Evolutionary conservation across 169 alveolate species (phyloP), one percentile per base, ranked within the genome.

Genomic region (Ichthyophthirius multifiliis): DNA sequence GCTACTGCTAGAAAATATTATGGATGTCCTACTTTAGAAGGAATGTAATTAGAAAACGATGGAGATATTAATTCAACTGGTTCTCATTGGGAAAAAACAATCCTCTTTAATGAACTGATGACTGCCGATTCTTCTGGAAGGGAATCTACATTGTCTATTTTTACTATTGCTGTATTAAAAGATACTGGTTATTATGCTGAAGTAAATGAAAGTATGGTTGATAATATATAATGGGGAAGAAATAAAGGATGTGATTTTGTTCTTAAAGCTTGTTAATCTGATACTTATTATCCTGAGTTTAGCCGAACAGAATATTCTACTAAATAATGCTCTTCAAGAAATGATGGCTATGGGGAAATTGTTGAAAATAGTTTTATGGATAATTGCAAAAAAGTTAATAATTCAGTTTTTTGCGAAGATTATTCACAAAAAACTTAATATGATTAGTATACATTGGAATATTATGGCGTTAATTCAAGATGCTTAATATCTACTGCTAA

Each of bases 61-160:
- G 90, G 87, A 30, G 90, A 86, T 1, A 41, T 39, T 35, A 89
- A 88, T 15, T 78, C 88, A 13, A 87, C 83, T 16, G 90, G 88
- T 20, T 74, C 89, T 13, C 91, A 89, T 65, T 85, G 89, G 85
- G 91, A 85, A 74, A 82, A 76, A 80, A 32, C 82, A 43, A 23
- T 78, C 16, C 23, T 89, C 34, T 73, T 62, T 27, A 82, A 85
- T 23, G 94, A 89, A 73, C 79, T 74, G 45, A 89, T 89, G 94
- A 84, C 83, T 27, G 90, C 82, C 10, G 15, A 44, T 31, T 74
- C 23, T 31, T 43, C 62, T 45, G 18, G 34, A 7, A 31, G 74
- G 3, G 83, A 39, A 18, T 35, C 32, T 15, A 48, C 43, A 15
- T 3, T 71, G 12, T 65, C 89, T 31, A 81, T 48, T 41, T 46